Percentiles rank a stretch among this genome's conserved stretches.
Conservation (phyloP, 768 basidiomycete species). For the Botryobasidium botryosum region DNA sequence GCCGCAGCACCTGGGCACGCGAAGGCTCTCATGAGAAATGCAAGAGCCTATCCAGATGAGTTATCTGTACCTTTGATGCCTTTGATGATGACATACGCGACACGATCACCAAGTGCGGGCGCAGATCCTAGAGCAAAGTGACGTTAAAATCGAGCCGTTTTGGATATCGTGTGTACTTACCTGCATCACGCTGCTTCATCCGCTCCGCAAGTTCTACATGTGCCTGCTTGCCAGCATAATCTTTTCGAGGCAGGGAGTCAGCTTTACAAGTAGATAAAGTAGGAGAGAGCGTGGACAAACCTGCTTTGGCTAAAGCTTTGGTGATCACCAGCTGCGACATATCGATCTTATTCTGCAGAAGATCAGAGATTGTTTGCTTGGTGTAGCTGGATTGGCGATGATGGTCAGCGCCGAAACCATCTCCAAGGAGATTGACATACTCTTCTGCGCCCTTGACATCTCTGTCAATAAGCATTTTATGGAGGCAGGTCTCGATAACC, state of each 20-base stretch:
- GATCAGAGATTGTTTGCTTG: slow-evolving; percentile 83
- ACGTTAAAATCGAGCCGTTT: background rate
- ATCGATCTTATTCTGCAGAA: slow-evolving; percentile 91
- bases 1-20: slow-evolving; percentile 70
- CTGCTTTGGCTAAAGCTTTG: slow-evolving; percentile 81
- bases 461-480: slow-evolving; percentile 93
- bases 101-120: slow-evolving; percentile 93
- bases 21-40: background rate
- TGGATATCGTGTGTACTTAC: slow-evolving; percentile 20
- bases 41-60: background rate
- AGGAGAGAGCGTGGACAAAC: slow-evolving; percentile 21
- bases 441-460: slow-evolving; percentile 89
- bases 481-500: slow-evolving; percentile 92
- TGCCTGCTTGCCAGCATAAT: slow-evolving; percentile 90
- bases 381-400: slow-evolving; percentile 43
- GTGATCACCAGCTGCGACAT: slow-evolving; percentile 99
- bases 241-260: slow-evolving; percentile 22
- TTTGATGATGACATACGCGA: slow-evolving; percentile 97
- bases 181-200: slow-evolving; percentile 93
- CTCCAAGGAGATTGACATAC: slow-evolving; percentile 29
- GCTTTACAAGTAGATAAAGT: background rate
- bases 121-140: slow-evolving; percentile 51
- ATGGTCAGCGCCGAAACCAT: background rate
- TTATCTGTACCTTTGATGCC: slow-evolving; percentile 59
- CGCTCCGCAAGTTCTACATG: slow-evolving; percentile 91